A percentile compares a stretch with the other conserved stretches of the same genome.
These are phyloP conservation scores for Actinidia polygama DNA, from an alignment of 179 eudicot species.

Conservation along the genomic window DNA sequence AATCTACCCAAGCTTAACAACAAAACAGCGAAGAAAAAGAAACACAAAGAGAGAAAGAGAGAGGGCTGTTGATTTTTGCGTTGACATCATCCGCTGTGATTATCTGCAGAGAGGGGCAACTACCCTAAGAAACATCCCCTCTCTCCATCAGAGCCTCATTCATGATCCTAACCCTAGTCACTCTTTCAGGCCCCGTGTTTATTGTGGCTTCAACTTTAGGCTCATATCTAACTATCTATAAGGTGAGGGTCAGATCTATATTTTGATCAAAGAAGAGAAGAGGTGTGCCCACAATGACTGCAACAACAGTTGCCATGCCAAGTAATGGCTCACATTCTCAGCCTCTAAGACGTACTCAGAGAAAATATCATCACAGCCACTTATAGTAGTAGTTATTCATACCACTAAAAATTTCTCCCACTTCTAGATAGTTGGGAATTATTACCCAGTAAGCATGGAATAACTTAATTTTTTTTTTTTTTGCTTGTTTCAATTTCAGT, in stretches of 20 bases:
- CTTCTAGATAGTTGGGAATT: not conserved
- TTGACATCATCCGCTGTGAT: too few relatives aligned
- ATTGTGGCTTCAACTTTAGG: too few relatives aligned
- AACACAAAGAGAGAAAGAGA: too few relatives aligned
- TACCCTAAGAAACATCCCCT: constrained; percentile 25
- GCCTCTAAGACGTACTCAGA: not conserved
- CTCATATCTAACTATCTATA: too few relatives aligned
- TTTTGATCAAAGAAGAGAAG: not conserved
- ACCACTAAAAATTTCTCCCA: not conserved
- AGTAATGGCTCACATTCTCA: not conserved
- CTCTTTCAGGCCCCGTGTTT: not conserved
- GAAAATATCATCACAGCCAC: not conserved
- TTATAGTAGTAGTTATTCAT: not conserved
- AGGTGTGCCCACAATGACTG: not conserved
- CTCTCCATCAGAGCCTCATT: constrained; percentile 21
- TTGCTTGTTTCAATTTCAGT: too few relatives aligned
- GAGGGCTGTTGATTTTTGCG: too few relatives aligned
- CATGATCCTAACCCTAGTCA: not conserved
- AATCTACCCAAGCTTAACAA: not conserved
- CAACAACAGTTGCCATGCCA: not conserved
- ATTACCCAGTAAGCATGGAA: not conserved
- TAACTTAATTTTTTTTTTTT: too few relatives aligned
- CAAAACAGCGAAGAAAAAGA: too few relatives aligned
- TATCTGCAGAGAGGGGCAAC: constrained; percentile 17
- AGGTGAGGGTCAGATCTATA: not conserved